Percentiles rank a stretch among this genome's conserved stretches.
phyloP scores from a whole-genome alignment of 352 stramenopile species.

The Lagenidium giganteum region DNA sequence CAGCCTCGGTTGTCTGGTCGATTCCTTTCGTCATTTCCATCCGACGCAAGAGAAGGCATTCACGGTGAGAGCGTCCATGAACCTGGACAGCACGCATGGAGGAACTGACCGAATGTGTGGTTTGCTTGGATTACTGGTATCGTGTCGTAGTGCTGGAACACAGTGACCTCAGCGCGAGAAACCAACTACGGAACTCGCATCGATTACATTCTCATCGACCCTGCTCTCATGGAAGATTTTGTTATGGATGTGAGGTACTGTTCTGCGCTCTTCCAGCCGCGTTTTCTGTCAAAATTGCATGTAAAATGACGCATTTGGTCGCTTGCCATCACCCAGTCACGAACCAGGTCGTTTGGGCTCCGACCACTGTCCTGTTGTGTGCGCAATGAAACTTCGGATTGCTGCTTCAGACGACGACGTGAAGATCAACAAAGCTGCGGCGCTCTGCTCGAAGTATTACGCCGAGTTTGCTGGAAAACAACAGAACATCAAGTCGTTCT shows the following conservation, averaged over 20 bases:
- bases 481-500: constrained; percentile 52
- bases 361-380: constrained; percentile 75
- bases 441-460: constrained; percentile 67
- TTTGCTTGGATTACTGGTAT: neutral
- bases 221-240: constrained; percentile 31
- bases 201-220: constrained; percentile 87
- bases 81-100: neutral
- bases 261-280: neutral
- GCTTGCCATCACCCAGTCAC: constrained; percentile 32
- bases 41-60: constrained; percentile 68
- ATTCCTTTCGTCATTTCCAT: constrained; percentile 80
- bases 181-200: constrained; percentile 91
- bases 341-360: constrained; percentile 57
- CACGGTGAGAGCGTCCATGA: constrained; percentile 36
- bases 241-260: constrained; percentile 54
- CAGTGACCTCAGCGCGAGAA: constrained; percentile 69
- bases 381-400: constrained; percentile 28
- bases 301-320: neutral
- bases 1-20: constrained; percentile 37
- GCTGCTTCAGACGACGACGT: too few relatives aligned
- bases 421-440: constrained; percentile 20
- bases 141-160: constrained; percentile 76
- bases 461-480: constrained; percentile 75
- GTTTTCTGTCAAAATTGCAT: constrained; percentile 2
- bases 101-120: neutral